These are phyloP conservation scores for Wickerhamiella bombiphila DNA, from an alignment of 805 yeast species.

Conservation along the genomic window DNA sequence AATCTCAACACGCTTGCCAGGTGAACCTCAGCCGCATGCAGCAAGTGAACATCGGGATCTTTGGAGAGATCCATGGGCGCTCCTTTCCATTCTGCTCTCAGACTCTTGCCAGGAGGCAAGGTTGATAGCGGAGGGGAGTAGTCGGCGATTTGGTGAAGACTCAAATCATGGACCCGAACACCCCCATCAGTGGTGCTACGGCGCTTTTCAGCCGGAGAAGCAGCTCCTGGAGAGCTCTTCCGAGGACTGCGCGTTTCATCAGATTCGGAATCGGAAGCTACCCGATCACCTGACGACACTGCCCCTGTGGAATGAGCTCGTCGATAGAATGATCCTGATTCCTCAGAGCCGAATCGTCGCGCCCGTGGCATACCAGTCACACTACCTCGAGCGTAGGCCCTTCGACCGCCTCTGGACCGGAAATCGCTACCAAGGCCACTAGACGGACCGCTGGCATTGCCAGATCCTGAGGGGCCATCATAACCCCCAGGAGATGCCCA, in stretches of 20 bases:
- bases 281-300: neutral
- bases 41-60: constrained; percentile 57
- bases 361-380: neutral
- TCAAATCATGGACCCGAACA: constrained; percentile 28
- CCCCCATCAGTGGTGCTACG: constrained; percentile 1
- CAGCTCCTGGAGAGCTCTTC: neutral
- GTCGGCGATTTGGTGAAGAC: constrained; percentile 42
- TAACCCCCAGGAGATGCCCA: constrained; percentile 16
- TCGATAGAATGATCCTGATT: constrained; percentile 1
- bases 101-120: constrained; percentile 53
- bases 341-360: neutral
- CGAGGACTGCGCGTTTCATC: constrained; percentile 2
- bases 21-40: constrained; percentile 84
- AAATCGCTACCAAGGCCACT: constrained; percentile 8
- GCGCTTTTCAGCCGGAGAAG: neutral
- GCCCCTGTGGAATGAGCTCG: constrained; percentile 3
- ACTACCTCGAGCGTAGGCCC: constrained; percentile 1
- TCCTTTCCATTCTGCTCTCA: constrained; percentile 95
- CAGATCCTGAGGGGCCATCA: neutral
- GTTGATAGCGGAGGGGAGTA: constrained; percentile 58
- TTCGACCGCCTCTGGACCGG: constrained; percentile 6
- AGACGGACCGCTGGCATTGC: constrained; percentile 10
- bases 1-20: constrained; percentile 80
- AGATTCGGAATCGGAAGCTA: neutral
- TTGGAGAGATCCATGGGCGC: constrained; percentile 80